Conservation (phyloP, 2,329 filamentous ascomycete genomes). For the Talaromyces atroroseus region DNA sequence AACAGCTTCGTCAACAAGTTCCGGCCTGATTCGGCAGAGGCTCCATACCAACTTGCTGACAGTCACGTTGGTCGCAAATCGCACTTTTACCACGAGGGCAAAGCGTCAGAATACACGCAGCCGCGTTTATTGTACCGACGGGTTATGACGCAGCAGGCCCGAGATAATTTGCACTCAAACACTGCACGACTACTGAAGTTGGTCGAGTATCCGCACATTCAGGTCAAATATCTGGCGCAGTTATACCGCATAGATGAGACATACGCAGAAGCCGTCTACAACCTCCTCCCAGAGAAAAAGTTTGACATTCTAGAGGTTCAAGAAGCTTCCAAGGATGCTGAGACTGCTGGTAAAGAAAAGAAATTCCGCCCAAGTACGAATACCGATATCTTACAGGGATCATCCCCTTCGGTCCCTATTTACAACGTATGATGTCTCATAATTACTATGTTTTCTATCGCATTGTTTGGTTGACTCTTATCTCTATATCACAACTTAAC, state of each 20-base stretch:
- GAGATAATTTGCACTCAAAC: conserved; percentile 45
- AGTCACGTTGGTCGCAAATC: conserved; percentile 48
- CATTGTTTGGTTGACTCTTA: no score
- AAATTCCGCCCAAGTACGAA: neutral
- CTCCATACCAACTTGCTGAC: conserved; percentile 46
- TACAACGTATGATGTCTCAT: no score
- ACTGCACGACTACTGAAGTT: conserved; percentile 43
- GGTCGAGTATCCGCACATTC: conserved; percentile 42
- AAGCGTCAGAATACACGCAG: conserved; percentile 50
- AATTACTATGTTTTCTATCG: no score
- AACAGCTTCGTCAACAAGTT: conserved; percentile 51
- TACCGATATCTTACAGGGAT: neutral
- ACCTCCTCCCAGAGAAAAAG: conserved; percentile 39
- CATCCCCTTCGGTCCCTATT: neutral
- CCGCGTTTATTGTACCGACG: conserved; percentile 45
- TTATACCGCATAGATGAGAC: conserved; percentile 46
- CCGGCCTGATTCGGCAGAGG: conserved; percentile 47
- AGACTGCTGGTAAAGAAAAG: conserved; percentile 34
- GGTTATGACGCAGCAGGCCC: conserved; percentile 44
- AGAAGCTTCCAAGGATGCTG: conserved; percentile 38
- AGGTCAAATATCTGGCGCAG: conserved; percentile 51
- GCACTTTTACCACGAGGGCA: conserved; percentile 52
- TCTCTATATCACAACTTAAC: no score
- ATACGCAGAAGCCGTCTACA: conserved; percentile 45
- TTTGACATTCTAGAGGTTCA: conserved; percentile 46